Evolutionary conservation across 768 basidiomycete genomes (phyloP), one percentile per base, ranked within the genome.

Genomic region (Rhizopogon vinicolor): DNA sequence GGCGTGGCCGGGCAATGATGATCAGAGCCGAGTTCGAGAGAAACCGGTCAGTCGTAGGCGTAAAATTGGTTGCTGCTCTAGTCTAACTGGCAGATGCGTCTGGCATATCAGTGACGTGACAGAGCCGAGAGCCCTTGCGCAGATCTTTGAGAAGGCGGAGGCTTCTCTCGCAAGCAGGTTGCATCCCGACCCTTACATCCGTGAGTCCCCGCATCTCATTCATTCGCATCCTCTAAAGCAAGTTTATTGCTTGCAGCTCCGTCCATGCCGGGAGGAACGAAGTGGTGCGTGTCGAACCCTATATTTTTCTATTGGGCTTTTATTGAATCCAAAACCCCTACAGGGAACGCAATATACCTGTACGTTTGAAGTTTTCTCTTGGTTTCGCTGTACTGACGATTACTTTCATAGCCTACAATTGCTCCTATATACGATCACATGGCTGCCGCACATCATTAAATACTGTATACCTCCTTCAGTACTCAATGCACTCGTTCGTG

Each of bases 171-270:
- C 84, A 2, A 71, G 69, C 31, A 80, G 71, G 64, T 75, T 75
- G 53, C 96, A 98, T 68, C 95, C 94, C 22, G 96, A 98, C 72
- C 95, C 96, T 41, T 94, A 93, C 71, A 87, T 90, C 68, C 73
- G 95, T 98, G 71, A 75, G 93, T 85, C 19, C 41, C n/a, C 16
- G 6, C 1, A 13, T 29, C 8, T n/a, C 19, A 35, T 10, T 28
- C 19, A 40, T 13, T 41, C 51, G 28, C 45, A 50, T 51, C 33
- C 33, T 41, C 22, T 46, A 41, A 51, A 53, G 58, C 40, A 57
- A 39, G 43, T 29, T 44, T 8, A 18, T 46, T 1, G 19, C 13
- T 18, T 60, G 41, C 58, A 98, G 95, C 87, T 56, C 81, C 94
- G 45, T 65, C 80, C 41, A 89, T 85, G 69, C 92, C 93, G 45